These are phyloP conservation scores for Fusarium armeniacum DNA, from an alignment of 2,329 filamentous ascomycete species.

Conservation along the genomic window DNA sequence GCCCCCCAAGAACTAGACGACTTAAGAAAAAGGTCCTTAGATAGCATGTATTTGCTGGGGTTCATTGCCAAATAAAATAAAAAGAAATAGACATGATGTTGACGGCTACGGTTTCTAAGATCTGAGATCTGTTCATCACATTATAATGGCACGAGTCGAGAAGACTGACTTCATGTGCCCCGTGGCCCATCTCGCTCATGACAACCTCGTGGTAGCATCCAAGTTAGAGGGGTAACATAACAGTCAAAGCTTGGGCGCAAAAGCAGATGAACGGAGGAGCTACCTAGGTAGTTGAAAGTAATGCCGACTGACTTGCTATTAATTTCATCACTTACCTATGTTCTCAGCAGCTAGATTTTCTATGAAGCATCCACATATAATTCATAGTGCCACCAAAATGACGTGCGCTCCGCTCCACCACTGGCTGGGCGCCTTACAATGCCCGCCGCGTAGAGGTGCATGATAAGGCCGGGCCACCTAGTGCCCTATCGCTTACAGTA, in stretches of 20 bases:
- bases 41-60: slow-evolving; percentile 1
- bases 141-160: slow-evolving; percentile 11
- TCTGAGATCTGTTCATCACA: slow-evolving; percentile 15
- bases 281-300: neutral
- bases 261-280: neutral
- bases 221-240: neutral
- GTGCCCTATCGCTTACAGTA: slow-evolving; percentile 42
- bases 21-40: neutral
- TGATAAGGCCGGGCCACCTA: slow-evolving; percentile 35
- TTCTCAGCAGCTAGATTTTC: neutral
- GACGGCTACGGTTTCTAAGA: neutral
- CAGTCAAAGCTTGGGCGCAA: neutral
- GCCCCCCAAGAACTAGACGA: slow-evolving; percentile 51
- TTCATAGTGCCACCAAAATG: slow-evolving; percentile 36
- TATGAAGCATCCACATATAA: slow-evolving; percentile 11
- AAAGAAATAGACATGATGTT: slow-evolving; percentile 7
- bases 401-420: slow-evolving; percentile 42
- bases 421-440: slow-evolving; percentile 24
- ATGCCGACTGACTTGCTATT: neutral
- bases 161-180: slow-evolving; percentile 9
- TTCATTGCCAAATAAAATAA: neutral
- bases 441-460: slow-evolving; percentile 18
- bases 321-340: neutral
- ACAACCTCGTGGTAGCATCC: slow-evolving; percentile 32
- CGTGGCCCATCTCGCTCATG: slow-evolving; percentile 24